A percentile compares a stretch with the other conserved stretches of the same genome.
Conservation (phyloP, 2,329 filamentous ascomycete species). For the Botryotinia convoluta region DNA sequence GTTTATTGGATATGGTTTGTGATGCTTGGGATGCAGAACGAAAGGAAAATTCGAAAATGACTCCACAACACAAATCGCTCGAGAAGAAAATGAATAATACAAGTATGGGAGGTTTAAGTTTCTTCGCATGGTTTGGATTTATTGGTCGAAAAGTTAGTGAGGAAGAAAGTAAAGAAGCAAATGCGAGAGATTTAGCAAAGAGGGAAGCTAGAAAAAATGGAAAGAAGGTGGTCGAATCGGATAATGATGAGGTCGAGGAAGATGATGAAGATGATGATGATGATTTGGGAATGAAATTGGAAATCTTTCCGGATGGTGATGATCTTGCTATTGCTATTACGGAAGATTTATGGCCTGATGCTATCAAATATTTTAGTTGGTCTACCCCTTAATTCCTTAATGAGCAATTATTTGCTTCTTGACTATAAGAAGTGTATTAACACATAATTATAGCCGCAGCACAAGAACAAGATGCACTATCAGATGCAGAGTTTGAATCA, state of each 20-base stretch:
- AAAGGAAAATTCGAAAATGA: slow-evolving; percentile 43
- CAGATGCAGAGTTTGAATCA: slow-evolving; percentile 69
- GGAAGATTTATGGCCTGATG: slow-evolving; percentile 86
- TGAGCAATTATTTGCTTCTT: not conserved
- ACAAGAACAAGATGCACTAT: slow-evolving; percentile 64
- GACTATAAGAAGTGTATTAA: slow-evolving; percentile 35
- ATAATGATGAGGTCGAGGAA: slow-evolving; percentile 49
- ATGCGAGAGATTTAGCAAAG: slow-evolving; percentile 53
- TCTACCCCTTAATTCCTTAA: not conserved
- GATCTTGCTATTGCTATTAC: slow-evolving; percentile 76
- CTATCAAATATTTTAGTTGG: slow-evolving; percentile 89
- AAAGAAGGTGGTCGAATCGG: slow-evolving; percentile 34
- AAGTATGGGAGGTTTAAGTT: slow-evolving; percentile 66
- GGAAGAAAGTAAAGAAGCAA: slow-evolving; percentile 66
- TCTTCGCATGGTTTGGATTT: slow-evolving; percentile 90
- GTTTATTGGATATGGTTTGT: slow-evolving; percentile 71
- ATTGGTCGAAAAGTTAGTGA: slow-evolving; percentile 66
- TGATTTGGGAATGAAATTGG: slow-evolving; percentile 64
- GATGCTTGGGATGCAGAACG: slow-evolving; percentile 64
- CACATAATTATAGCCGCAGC: slow-evolving; percentile 57
- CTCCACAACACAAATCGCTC: slow-evolving; percentile 50
- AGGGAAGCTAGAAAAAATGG: slow-evolving; percentile 45
- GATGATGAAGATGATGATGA: slow-evolving; percentile 52
- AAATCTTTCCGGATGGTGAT: slow-evolving; percentile 86
- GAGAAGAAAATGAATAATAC: slow-evolving; percentile 55